phyloP scores from a whole-genome alignment of 2,329 filamentous ascomycete genomes.

The Penicillium sp. region DNA sequence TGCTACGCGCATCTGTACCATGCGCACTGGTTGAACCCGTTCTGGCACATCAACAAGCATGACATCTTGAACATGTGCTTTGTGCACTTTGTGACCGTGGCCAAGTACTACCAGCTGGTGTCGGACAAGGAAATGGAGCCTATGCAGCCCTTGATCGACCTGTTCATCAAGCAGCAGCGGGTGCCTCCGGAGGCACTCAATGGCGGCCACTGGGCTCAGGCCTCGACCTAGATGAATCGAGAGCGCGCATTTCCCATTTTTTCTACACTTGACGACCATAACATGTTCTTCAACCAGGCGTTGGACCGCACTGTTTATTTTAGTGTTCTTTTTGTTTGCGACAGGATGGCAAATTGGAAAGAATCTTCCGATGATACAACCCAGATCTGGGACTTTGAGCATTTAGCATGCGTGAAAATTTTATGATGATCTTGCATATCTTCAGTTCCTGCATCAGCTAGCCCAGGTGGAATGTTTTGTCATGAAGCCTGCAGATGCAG shows the following conservation, averaged over 20 bases:
- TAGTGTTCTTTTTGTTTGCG: conserved; percentile 22
- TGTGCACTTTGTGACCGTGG: conserved; percentile 78
- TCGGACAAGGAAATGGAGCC: conserved; percentile 89
- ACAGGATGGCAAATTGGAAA: conserved; percentile 14
- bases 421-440: conserved; percentile 21
- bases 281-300: conserved; percentile 35
- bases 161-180: conserved; percentile 86
- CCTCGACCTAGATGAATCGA: conserved; percentile 27
- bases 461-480: neutral
- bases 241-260: neutral
- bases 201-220: conserved; percentile 44
- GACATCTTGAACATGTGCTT: conserved; percentile 84
- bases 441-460: conserved; percentile 12
- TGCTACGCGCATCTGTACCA: conserved; percentile 98
- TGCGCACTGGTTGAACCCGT: conserved; percentile 84
- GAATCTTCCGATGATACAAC: conserved; percentile 24
- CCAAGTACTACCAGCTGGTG: conserved; percentile 78
- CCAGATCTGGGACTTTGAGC: conserved; percentile 29
- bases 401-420: conserved; percentile 39
- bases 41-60: conserved; percentile 72
- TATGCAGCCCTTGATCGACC: conserved; percentile 90
- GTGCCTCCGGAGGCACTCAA: conserved; percentile 67
- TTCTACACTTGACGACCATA: conserved; percentile 21
- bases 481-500: neutral
- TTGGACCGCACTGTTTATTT: conserved; percentile 31